Percentiles rank a stretch among this genome's conserved stretches.
Evolutionary conservation across 495 filamentous ascomycete genomes (phyloP).

Genomic region (Neurospora tetraspora): DNA sequence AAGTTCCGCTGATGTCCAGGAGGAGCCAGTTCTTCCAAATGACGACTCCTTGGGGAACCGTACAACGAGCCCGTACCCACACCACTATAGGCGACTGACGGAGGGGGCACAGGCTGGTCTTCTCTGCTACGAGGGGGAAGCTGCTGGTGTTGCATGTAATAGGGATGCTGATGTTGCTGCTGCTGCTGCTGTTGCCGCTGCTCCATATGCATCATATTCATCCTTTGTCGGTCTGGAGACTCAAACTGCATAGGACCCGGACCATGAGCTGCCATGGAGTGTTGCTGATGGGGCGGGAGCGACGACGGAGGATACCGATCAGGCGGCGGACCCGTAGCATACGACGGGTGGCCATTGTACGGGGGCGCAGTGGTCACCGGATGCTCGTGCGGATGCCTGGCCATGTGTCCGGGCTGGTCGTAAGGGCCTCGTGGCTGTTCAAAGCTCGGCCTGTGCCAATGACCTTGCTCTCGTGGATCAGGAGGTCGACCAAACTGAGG

Average conservation of each 20-base stretch:
- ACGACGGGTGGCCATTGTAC: constrained; percentile 37
- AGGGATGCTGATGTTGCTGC: constrained; percentile 8
- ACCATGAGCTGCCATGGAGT: constrained; percentile 27
- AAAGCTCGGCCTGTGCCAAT: constrained; percentile 32
- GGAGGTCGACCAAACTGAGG: constrained; percentile 31
- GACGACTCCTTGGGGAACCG: constrained; percentile 32
- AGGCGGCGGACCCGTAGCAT: constrained; percentile 31
- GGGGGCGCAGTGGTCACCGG: constrained; percentile 29
- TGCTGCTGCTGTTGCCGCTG: constrained; percentile 17
- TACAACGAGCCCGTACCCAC: constrained; percentile 23
- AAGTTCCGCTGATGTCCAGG: constrained; percentile 36
- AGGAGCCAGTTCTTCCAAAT: constrained; percentile 49
- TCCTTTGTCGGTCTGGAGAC: constrained; percentile 39
- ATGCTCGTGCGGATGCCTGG: constrained; percentile 32
- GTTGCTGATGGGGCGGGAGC: constrained; percentile 30
- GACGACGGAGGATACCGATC: constrained; percentile 37
- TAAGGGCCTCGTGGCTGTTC: constrained; percentile 33
- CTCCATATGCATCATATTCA: constrained; percentile 23
- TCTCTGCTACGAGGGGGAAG: constrained; percentile 17
- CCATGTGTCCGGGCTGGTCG: constrained; percentile 27
- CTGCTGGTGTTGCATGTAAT: constrained; percentile 17
- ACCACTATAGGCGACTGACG: constrained; percentile 33
- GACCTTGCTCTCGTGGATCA: constrained; percentile 34
- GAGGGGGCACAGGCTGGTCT: constrained; percentile 31
- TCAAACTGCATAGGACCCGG: constrained; percentile 32